These are phyloP conservation scores for Microthlaspi erraticum DNA, from an alignment of 345 rosid species.

Conservation along the genomic window DNA sequence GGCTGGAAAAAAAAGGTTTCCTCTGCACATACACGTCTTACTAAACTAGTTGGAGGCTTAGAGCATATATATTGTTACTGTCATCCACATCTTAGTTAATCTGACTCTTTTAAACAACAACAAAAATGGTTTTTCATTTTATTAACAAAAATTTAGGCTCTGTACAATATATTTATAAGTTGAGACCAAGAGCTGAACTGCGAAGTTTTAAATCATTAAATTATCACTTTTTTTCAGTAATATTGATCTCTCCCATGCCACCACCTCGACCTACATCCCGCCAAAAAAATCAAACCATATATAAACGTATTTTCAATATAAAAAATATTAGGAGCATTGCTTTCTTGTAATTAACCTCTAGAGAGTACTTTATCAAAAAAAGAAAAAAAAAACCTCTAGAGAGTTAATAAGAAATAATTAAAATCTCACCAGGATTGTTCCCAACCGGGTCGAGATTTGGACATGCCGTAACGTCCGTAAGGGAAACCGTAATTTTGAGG, in stretches of 20 bases:
- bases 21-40: no score
- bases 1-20: no score
- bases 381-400: no score
- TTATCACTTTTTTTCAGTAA: conserved; percentile 43
- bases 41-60: neutral
- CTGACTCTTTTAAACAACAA: neutral
- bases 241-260: conserved; percentile 65
- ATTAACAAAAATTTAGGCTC: conserved; percentile 2
- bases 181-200: conserved; percentile 23
- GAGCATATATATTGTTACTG: no score
- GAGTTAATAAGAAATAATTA: neutral
- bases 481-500: conserved; percentile 63
- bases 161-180: conserved; percentile 18
- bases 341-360: neutral
- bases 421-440: conserved; percentile 71
- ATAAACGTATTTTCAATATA: neutral
- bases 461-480: conserved; percentile 67
- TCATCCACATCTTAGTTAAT: neutral
- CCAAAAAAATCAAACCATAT: neutral
- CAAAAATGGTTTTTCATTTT: neutral
- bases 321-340: neutral
- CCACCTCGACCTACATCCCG: conserved; percentile 80
- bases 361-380: no score
- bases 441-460: conserved; percentile 77
- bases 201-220: conserved; percentile 27